A percentile compares a stretch with the other conserved stretches of the same genome.
phyloP scores from a whole-genome alignment of 2,329 filamentous ascomycete genomes.

The Aspergillus transmontanensis region DNA sequence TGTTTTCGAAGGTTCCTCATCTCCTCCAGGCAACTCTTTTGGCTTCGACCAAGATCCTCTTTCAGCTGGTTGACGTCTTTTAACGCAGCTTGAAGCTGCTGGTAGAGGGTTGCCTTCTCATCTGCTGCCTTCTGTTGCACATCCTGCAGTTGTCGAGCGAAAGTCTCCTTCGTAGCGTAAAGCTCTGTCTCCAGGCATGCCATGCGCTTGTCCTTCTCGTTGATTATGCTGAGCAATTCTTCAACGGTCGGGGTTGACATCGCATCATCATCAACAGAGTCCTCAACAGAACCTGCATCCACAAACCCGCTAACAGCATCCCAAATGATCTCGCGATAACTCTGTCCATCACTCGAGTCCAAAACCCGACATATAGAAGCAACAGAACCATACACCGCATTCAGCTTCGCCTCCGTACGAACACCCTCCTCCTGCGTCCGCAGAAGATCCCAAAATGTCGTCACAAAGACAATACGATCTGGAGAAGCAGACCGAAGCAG shows the following conservation, averaged over 20 bases:
- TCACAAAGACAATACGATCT: not conserved
- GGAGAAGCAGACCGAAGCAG: not conserved
- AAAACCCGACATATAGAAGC: not conserved
- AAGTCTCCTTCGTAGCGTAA: not conserved
- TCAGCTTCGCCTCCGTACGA: not conserved
- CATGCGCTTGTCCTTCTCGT: not conserved
- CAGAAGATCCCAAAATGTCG: conserved; percentile 1
- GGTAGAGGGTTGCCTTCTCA: not conserved
- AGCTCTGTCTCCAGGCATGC: not conserved
- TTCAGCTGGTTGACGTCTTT: not conserved
- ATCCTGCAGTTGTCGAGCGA: not conserved
- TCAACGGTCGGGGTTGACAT: not conserved
- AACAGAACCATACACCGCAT: not conserved
- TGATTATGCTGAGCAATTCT: not conserved
- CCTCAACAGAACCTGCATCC: not conserved
- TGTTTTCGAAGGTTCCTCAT: not conserved
- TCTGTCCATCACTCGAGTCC: not conserved
- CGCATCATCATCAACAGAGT: not conserved
- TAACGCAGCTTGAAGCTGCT: not conserved
- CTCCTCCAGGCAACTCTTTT: not conserved
- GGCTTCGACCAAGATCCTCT: not conserved
- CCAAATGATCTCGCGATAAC: not conserved
- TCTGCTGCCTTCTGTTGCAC: not conserved
- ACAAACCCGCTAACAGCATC: not conserved
- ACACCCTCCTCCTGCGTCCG: not conserved